These are phyloP conservation scores for Vararia minispora DNA, from an alignment of 768 basidiomycete genomes.

Conservation along the genomic window DNA sequence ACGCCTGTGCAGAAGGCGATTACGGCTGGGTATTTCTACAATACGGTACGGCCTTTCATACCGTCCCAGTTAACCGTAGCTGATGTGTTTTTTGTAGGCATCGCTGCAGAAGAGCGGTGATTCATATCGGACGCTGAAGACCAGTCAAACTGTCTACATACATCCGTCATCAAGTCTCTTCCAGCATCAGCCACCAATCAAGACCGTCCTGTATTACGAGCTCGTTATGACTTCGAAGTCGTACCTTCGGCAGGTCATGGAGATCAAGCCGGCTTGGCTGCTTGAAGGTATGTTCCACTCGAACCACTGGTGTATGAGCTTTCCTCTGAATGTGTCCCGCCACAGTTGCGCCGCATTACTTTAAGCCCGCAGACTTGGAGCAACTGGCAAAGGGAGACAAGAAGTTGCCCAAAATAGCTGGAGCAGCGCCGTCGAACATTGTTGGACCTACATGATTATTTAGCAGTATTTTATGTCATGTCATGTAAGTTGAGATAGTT, in stretches of 20 bases:
- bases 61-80: neutral
- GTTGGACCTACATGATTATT: constrained; percentile 4
- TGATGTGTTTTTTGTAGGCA: constrained; percentile 36
- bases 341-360: constrained; percentile 91
- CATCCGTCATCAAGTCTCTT: constrained; percentile 94
- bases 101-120: constrained; percentile 93
- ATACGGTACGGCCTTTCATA: constrained; percentile 47
- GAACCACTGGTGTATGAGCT: neutral
- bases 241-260: constrained; percentile 97
- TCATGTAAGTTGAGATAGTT: no score
- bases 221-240: constrained; percentile 97
- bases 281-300: constrained; percentile 58
- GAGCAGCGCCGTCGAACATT: constrained; percentile 13
- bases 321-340: constrained; percentile 2
- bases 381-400: constrained; percentile 72
- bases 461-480: neutral
- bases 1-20: constrained; percentile 91
- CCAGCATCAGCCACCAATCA: constrained; percentile 90
- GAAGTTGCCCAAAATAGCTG: constrained; percentile 87
- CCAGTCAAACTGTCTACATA: constrained; percentile 91
- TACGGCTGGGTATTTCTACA: constrained; percentile 93
- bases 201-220: constrained; percentile 89
- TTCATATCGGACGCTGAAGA: constrained; percentile 94
- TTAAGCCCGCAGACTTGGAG: constrained; percentile 77
- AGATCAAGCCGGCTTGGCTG: constrained; percentile 93